A percentile compares a stretch with the other conserved stretches of the same genome.
phyloP scores from a whole-genome alignment of 768 basidiomycete species.

The Trametes villosa region DNA sequence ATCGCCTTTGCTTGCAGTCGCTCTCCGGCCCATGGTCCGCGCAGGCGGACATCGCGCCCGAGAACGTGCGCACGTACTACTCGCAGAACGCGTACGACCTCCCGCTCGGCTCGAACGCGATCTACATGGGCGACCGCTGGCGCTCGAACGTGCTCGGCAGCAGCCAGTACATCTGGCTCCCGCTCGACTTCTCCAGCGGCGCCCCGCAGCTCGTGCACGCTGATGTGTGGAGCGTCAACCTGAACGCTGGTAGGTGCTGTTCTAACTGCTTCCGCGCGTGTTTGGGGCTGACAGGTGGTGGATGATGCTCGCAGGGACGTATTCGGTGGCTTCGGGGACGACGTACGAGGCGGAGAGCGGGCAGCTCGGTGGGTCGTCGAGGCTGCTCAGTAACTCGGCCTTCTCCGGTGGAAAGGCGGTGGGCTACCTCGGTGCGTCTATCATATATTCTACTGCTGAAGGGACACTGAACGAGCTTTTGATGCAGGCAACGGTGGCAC shows the following conservation, averaged over 20 bases:
- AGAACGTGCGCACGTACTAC: slow-evolving; percentile 56
- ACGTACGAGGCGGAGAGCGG: slow-evolving; percentile 62
- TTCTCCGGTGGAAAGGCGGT: slow-evolving; percentile 59
- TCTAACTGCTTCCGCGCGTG: neutral
- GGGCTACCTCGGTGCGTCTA: slow-evolving; percentile 54
- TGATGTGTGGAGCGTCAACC: slow-evolving; percentile 60
- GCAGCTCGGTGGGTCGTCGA: slow-evolving; percentile 51
- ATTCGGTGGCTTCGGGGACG: slow-evolving; percentile 52
- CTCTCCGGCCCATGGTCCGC: slow-evolving; percentile 59
- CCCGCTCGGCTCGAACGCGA: slow-evolving; percentile 49
- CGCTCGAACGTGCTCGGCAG: slow-evolving; percentile 55
- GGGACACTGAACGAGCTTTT: neutral
- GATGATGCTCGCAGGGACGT: slow-evolving; percentile 43
- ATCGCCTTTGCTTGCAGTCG: slow-evolving; percentile 38
- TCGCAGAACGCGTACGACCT: slow-evolving; percentile 65
- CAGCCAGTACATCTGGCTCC: slow-evolving; percentile 66
- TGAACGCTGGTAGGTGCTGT: slow-evolving; percentile 43
- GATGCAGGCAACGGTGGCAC: slow-evolving; percentile 57
- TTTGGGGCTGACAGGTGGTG: neutral
- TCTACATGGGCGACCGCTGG: slow-evolving; percentile 74
- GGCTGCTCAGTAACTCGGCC: slow-evolving; percentile 43
- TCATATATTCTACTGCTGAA: neutral
- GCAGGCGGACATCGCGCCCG: slow-evolving; percentile 59
- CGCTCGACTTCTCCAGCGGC: slow-evolving; percentile 58
- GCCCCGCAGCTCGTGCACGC: slow-evolving; percentile 56